Evolutionary conservation across 768 basidiomycete genomes (phyloP).

Genomic region (Termitomyces sp.): DNA sequence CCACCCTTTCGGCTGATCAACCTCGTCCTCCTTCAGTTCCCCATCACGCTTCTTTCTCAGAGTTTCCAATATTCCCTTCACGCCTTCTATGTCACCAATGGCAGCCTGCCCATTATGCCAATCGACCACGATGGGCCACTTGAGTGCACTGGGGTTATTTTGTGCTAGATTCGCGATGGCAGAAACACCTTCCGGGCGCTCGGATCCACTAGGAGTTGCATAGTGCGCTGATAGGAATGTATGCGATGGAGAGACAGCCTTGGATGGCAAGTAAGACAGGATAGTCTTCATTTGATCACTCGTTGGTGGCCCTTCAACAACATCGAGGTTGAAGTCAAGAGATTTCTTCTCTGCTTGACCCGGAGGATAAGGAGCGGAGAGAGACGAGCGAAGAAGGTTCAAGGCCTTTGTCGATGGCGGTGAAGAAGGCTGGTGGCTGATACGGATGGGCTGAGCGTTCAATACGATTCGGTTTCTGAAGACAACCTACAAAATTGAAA

Average conservation of each 20-base stretch:
- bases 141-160: conserved; percentile 59
- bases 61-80: conserved; percentile 63
- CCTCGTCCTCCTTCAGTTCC: conserved; percentile 46
- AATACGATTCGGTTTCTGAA: not conserved
- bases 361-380: conserved; percentile 63
- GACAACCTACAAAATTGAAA: conserved; percentile 64
- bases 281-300: conserved; percentile 69
- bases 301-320: conserved; percentile 66
- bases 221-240: conserved; percentile 67
- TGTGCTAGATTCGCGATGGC: conserved; percentile 50
- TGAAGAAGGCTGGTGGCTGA: conserved; percentile 64
- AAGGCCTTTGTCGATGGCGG: conserved; percentile 66
- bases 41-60: conserved; percentile 69
- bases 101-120: conserved; percentile 67
- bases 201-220: conserved; percentile 37
- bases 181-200: conserved; percentile 37
- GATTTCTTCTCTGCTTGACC: conserved; percentile 44
- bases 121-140: conserved; percentile 81
- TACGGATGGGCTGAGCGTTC: not conserved
- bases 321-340: conserved; percentile 68
- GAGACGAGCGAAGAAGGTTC: conserved; percentile 53
- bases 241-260: conserved; percentile 35
- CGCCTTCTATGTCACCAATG: conserved; percentile 68
- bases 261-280: conserved; percentile 54
- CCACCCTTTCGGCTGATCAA: conserved; percentile 54